Evolutionary conservation across 140 eudicot species (phyloP), one percentile per base, ranked within the genome.

Genomic region (Anethum foeniculum): DNA sequence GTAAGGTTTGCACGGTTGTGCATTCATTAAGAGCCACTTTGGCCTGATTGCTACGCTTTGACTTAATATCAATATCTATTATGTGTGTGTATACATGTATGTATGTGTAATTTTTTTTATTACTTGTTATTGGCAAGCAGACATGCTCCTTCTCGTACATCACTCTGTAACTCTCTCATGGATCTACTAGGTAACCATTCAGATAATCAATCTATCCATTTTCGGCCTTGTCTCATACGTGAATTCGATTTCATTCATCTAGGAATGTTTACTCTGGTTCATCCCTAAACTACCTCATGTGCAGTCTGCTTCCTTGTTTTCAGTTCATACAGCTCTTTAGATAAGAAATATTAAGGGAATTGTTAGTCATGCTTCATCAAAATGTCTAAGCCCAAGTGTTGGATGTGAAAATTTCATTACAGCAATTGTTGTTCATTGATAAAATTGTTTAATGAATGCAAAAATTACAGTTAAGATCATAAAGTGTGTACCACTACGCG

Each of bases 41-140:
- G 41, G 10, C 27, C 30, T 76, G 67, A 28, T 46, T 76, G 65
- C 39, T 76, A 60, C 1, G 13, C 68, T 58, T 56, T 56, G 14
- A 58, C 65, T 23, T 60, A 34, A n/a, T 60, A 60, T 60, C 69
- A 60, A 8, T 10, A 60, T 60, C 69, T 60, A n/a, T 60, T 60
- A 8, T 67, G 73, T 30, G 39, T 60, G 68, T 2, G 43, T 30
- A 28, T 30, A 67, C 23, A 67, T 67, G 43, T 28, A 67, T 32
- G 43, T 67, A 67, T 67, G 73, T 67, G 14, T 67, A 67, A 67
- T 67, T 67, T 67, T 54, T 73, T 39, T 72, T 39, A 38, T 36
- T 67, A 67, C 43, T 67, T 71, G 76, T 71, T 36, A 71, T 51
- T 54, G 68, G 71, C 67, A 77, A 77, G 71, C 68, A 77, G 67